Conservation (phyloP, 495 filamentous ascomycete species). For the Tuber aestivum region DNA sequence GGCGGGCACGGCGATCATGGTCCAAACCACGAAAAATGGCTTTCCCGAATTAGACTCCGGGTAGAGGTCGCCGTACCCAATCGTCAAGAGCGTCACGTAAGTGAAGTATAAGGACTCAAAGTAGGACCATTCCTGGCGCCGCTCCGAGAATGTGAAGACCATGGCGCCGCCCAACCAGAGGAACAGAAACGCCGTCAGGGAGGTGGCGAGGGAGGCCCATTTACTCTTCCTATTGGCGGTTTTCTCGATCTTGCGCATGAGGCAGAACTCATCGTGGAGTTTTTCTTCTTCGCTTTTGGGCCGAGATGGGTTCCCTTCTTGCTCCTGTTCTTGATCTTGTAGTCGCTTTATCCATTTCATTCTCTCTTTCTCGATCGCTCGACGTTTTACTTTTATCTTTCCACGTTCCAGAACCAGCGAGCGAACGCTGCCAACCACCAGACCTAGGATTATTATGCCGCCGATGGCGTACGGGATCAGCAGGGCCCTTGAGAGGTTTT, state of each 20-base stretch:
- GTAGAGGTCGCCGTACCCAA: slow-evolving; percentile 76
- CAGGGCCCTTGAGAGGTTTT: slow-evolving; percentile 54
- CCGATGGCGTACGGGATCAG: slow-evolving; percentile 75
- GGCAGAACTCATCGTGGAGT: slow-evolving; percentile 66
- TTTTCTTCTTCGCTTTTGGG: slow-evolving; percentile 52
- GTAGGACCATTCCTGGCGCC: slow-evolving; percentile 64
- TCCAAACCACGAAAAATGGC: slow-evolving; percentile 87
- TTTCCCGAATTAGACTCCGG: slow-evolving; percentile 66
- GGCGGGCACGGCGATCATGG: slow-evolving; percentile 71
- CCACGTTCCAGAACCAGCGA: slow-evolving; percentile 73
- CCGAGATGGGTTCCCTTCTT: slow-evolving; percentile 22
- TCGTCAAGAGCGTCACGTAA: slow-evolving; percentile 71
- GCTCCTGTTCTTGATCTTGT: slow-evolving; percentile 47
- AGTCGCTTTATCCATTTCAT: slow-evolving; percentile 52
- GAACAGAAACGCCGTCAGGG: slow-evolving; percentile 57
- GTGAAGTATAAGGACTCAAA: slow-evolving; percentile 75
- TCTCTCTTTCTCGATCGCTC: slow-evolving; percentile 66
- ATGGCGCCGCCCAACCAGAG: slow-evolving; percentile 75
- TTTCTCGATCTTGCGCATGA: slow-evolving; percentile 75
- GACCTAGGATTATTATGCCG: slow-evolving; percentile 74
- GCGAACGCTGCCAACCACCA: slow-evolving; percentile 77
- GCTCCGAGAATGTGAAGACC: slow-evolving; percentile 58
- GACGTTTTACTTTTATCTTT: slow-evolving; percentile 60
- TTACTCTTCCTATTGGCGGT: slow-evolving; percentile 57
- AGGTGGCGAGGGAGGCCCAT: slow-evolving; percentile 63